Conservation (phyloP, 2,329 filamentous ascomycete species). For the Apiospora malaysiana region DNA sequence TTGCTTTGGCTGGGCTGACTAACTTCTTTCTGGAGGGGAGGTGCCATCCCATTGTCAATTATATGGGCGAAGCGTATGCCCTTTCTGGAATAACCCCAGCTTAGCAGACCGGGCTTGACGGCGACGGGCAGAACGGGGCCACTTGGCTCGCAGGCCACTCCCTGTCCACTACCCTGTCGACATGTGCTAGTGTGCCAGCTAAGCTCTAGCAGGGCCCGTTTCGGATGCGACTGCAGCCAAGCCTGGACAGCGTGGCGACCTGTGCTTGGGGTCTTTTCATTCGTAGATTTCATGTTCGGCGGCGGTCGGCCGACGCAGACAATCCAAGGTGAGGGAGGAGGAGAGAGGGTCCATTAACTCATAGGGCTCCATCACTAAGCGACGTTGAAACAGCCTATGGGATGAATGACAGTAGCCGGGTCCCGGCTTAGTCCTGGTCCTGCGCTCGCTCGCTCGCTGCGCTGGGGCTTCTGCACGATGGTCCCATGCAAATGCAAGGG, state of each 20-base stretch:
- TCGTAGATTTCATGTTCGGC: neutral
- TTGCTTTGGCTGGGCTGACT: too few relatives aligned
- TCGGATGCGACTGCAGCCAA: neutral
- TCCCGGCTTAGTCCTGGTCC: neutral
- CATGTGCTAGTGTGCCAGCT: neutral
- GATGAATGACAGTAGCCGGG: neutral
- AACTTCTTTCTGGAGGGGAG: too few relatives aligned
- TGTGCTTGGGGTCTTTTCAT: neutral
- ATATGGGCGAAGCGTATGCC: neutral
- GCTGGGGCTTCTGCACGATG: neutral
- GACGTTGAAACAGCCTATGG: neutral
- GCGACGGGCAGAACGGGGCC: neutral
- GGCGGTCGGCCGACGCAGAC: neutral
- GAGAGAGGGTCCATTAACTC: neutral
- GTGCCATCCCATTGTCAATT: too few relatives aligned
- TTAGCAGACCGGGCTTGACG: neutral
- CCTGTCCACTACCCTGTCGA: neutral
- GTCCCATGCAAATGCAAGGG: neutral
- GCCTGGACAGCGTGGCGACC: neutral
- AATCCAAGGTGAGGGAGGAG: neutral
- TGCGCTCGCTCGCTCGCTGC: neutral
- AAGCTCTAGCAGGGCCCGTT: neutral
- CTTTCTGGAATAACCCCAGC: neutral
- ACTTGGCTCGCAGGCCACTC: neutral
- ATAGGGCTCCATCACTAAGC: neutral